Evolutionary conservation across 1,284 basidiomycete species (phyloP).

Genomic region (Sporisorium iseilematis-ciliati): DNA sequence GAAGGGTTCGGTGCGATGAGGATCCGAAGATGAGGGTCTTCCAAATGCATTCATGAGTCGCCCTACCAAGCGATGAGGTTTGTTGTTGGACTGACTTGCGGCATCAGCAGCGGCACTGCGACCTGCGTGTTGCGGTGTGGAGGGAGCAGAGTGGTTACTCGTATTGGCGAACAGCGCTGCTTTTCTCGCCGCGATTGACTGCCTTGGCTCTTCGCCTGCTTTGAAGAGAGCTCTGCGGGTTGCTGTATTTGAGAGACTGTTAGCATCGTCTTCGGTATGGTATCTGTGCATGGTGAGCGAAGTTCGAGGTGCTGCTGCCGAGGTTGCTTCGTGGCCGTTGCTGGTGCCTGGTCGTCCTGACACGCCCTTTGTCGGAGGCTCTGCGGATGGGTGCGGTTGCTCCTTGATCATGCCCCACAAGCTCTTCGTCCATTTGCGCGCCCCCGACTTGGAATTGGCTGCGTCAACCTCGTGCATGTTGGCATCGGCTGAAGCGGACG

Average conservation of each 20-base stretch:
- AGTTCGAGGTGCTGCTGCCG: conserved; percentile 13
- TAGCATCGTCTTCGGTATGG: conserved; percentile 29
- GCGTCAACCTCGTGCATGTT: conserved; percentile 11
- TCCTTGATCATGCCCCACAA: conserved; percentile 51
- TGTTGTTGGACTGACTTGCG: conserved; percentile 6
- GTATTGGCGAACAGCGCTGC: conserved; percentile 32
- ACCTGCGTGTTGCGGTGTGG: conserved; percentile 17
- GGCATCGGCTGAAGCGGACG: neutral
- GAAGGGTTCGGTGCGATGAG: conserved; percentile 9
- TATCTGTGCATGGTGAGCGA: conserved; percentile 40
- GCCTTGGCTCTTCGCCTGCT: conserved; percentile 35
- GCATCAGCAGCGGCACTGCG: conserved; percentile 7
- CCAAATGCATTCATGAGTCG: conserved; percentile 44
- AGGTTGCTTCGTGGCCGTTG: conserved; percentile 16
- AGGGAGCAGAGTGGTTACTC: conserved; percentile 27
- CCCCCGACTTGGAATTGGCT: conserved; percentile 11
- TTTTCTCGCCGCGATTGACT: conserved; percentile 39
- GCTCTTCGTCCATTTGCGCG: conserved; percentile 47
- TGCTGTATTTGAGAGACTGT: conserved; percentile 9
- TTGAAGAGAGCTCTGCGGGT: conserved; percentile 32
- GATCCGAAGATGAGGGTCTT: conserved; percentile 22
- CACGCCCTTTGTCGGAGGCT: neutral
- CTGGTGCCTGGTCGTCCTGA: conserved; percentile 18
- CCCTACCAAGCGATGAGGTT: conserved; percentile 37
- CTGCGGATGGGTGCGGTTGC: conserved; percentile 20